These are phyloP conservation scores for Darksidea phi DNA, from an alignment of 495 filamentous ascomycete species.

Conservation along the genomic window DNA sequence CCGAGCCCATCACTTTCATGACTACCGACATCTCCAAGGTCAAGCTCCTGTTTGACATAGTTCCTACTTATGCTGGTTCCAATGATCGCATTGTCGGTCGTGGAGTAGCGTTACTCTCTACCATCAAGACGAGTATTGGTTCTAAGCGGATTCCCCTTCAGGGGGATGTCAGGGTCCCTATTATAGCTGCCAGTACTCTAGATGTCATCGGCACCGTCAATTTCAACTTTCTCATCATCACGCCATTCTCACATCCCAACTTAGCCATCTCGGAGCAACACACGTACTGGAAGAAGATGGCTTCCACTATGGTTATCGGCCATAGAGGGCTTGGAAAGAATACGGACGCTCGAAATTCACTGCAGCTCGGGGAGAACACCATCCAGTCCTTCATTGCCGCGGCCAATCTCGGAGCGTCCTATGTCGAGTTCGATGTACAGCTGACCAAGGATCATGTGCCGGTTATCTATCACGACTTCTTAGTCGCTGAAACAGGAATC, in stretches of 20 bases:
- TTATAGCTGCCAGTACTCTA: constrained; percentile 73
- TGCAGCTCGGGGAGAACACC: constrained; percentile 96
- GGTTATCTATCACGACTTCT: constrained; percentile 98
- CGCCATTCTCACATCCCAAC: constrained; percentile 88
- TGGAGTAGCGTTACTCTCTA: constrained; percentile 84
- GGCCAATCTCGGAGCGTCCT: constrained; percentile 85
- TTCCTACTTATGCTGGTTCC: constrained; percentile 92
- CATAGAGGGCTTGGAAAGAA: constrained; percentile 96
- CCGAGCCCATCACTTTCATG: constrained; percentile 86
- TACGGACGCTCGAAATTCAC: constrained; percentile 69
- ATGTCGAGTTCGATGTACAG: constrained; percentile 94
- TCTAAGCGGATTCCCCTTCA: constrained; percentile 80
- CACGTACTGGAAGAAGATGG: constrained; percentile 91
- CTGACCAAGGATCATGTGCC: constrained; percentile 98
- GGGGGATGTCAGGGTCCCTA: constrained; percentile 90
- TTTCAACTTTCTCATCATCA: constrained; percentile 95
- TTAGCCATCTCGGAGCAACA: constrained; percentile 85
- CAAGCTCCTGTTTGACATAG: constrained; percentile 88
- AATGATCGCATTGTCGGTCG: constrained; percentile 86
- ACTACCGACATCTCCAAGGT: constrained; percentile 75
- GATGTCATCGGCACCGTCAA: constrained; percentile 92
- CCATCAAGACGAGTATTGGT: constrained; percentile 76
- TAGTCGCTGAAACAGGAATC: constrained; percentile 97
- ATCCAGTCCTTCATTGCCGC: constrained; percentile 87
- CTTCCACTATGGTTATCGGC: constrained; percentile 85